Evolutionary conservation across 1,139 yeast genomes (phyloP), one percentile per base, ranked within the genome.

Genomic region (Diutina scorzettiae): DNA sequence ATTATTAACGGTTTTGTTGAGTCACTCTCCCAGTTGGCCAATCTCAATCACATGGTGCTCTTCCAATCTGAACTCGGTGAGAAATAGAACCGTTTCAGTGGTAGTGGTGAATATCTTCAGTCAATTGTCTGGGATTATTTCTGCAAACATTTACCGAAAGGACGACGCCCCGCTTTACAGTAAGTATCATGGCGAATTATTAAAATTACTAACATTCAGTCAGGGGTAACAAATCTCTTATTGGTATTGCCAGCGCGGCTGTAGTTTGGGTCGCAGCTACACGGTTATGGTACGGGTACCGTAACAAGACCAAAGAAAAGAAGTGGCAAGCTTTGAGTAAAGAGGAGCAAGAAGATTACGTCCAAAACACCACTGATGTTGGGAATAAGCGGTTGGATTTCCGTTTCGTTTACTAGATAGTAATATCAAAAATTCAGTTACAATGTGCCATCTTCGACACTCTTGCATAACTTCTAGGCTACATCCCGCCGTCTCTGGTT

Each of bases 351-450:
- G 62, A 59, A 8, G 52, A 62, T 12, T 79, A 79, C 50, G 52
- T 66, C 28, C 46, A 47, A 4, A 62, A 53, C 12, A 68, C 76
- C 6, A 60, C 52, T 0, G 79, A 77, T 49, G 58, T 55, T 37
- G 84, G 84, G 11, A 75, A 72, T 48, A 66, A 68, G 52, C 57
- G 83, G 32, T 57, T 78, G 37, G 81, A 79, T 52, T 78, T 77
- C 46, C 55, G 56, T 40, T 66, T 64, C 47, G 55, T 46, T 23
- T 47, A 47, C 21, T 50, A 41, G 12, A 6, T n/a, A n/a, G n/a
- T n/a, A n/a, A n/a, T n/a, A n/a, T n/a, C n/a, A n/a, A n/a, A n/a
- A n/a, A n/a, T n/a, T n/a, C n/a, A n/a, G n/a, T n/a, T n/a, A n/a
- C n/a, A n/a, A n/a, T n/a, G n/a, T n/a, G n/a, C n/a, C n/a, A n/a